Evolutionary conservation across 2,329 filamentous ascomycete species (phyloP), one percentile per base, ranked within the genome.

Genomic region (Gremmenia infestans): DNA sequence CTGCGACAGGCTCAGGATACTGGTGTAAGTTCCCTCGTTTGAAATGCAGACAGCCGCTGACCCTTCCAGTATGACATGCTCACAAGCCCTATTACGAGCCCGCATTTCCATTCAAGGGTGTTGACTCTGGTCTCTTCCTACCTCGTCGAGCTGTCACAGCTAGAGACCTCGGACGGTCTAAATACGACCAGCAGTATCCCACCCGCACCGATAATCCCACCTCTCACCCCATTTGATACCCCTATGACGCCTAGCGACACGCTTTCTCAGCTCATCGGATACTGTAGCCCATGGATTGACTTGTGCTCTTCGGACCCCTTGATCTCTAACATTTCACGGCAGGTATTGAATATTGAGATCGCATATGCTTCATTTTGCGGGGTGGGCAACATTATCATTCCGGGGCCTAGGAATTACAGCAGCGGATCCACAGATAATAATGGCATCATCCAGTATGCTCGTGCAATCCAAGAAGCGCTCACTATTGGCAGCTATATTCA

Each of bases 301-400:
- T 76, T 97, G 12, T 87, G 86, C 65, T 96, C 92, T 2, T 75
- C 85, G 1, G 88, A 97, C 70, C 89, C 91, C 6, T 73, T 93
- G 60, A 86, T 97, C 60, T 85, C 91, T 7, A 89, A 89, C 70
- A 81, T 97, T 56, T 97, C 93, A 37, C 85, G 89, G 46, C 93
- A 97, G 73, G 88, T 96, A 6, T 78, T 99, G 60, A 91, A 91
- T 69, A 80, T 96, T 40, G 94, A 99, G 71, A 81, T 97, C 48
- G 89, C 91, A 49, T 99, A 97, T 73, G 94, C 95, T 61, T 92
- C 91, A 60, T 99, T 97, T 73, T 97, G 91, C 68, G 95, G 95
- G 37, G 81, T 94, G 48, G 85, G 86, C 54, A 95, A 88, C 72
- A 79, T 97, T 56, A 77, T 97, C 50, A 78, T 99, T 32, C 85